Conservation (phyloP, 495 filamentous ascomycete genomes). For the Talaromyces thailandensis region DNA sequence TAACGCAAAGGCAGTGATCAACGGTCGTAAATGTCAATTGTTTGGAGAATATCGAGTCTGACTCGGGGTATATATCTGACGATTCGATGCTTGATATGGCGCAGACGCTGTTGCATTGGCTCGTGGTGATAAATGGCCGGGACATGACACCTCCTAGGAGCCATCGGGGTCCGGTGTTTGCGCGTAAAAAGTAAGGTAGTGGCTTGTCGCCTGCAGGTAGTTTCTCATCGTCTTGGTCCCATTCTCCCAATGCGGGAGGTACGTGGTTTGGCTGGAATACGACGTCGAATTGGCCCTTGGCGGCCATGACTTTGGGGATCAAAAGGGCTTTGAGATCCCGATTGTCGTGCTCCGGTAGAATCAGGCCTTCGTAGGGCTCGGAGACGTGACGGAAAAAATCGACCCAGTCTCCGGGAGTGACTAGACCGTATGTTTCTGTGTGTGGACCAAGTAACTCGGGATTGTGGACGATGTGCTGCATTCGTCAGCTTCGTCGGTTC, state of each 20-base stretch:
- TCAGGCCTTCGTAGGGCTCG: constrained; percentile 38
- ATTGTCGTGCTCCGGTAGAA: constrained; percentile 38
- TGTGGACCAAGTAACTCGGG: constrained; percentile 33
- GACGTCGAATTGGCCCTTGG: constrained; percentile 39
- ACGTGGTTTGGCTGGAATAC: constrained; percentile 34
- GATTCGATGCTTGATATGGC: constrained; percentile 39
- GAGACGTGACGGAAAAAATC: constrained; percentile 43
- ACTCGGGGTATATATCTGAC: constrained; percentile 17
- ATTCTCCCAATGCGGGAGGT: constrained; percentile 28
- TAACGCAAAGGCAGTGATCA: constrained; percentile 30
- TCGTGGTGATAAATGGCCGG: constrained; percentile 33
- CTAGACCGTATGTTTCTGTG: constrained; percentile 34
- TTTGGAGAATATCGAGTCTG: constrained; percentile 16
- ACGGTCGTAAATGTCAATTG: constrained; percentile 27
- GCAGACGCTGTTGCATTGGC: constrained; percentile 32
- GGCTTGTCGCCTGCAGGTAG: constrained; percentile 21
- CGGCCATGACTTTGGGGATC: constrained; percentile 43
- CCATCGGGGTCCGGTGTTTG: constrained; percentile 33
- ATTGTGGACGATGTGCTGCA: constrained; percentile 30
- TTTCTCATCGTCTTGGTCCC: constrained; percentile 30
- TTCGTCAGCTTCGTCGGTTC: not conserved
- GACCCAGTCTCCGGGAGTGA: constrained; percentile 44
- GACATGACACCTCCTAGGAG: constrained; percentile 35
- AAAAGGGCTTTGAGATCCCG: constrained; percentile 31
- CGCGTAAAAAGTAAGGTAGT: constrained; percentile 31